phyloP scores from a whole-genome alignment of 352 stramenopile genomes.

The Globisporangium okanoganense region DNA sequence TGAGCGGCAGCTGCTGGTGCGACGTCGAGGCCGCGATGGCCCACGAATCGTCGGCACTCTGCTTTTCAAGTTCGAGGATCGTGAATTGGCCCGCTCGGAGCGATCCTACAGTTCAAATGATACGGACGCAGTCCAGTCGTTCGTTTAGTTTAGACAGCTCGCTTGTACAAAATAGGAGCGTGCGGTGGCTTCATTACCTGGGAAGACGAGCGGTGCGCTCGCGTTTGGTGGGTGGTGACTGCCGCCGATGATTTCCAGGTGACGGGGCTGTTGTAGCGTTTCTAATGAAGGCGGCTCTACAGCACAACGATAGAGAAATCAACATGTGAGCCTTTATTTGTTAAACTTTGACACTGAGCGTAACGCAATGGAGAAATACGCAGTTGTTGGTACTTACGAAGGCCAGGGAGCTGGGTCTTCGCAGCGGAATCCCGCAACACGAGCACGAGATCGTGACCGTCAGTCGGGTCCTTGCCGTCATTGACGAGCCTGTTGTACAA shows the following conservation, averaged over 20 bases:
- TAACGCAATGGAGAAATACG: slow-evolving; percentile 4
- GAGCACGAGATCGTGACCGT: slow-evolving; percentile 51
- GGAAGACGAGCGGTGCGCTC: slow-evolving; percentile 51
- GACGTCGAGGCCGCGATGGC: slow-evolving; percentile 36
- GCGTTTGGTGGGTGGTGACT: slow-evolving; percentile 37
- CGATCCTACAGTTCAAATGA: slow-evolving; percentile 34
- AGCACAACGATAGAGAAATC: background rate
- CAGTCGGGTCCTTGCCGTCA: slow-evolving; percentile 48
- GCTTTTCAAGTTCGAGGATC: slow-evolving; percentile 64
- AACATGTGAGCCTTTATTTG: background rate
- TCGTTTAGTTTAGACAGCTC: background rate
- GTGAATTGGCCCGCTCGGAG: slow-evolving; percentile 68
- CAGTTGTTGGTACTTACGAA: slow-evolving; percentile 19
- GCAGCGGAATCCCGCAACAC: slow-evolving; percentile 56
- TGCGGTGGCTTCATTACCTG: slow-evolving; percentile 27
- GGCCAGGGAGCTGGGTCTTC: slow-evolving; percentile 30
- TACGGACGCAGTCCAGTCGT: no score
- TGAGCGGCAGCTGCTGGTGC: slow-evolving; percentile 31
- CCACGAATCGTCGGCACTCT: slow-evolving; percentile 46
- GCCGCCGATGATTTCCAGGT: slow-evolving; percentile 64
- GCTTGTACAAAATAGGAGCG: background rate
- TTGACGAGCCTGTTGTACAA: slow-evolving; percentile 36
- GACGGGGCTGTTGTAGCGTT: slow-evolving; percentile 7
- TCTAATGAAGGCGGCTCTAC: background rate
- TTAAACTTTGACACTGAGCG: background rate